These are phyloP conservation scores for Anaeromyces robustus DNA, from an alignment of 192 early-diverging fungal genomes.

Conservation along the genomic window DNA sequence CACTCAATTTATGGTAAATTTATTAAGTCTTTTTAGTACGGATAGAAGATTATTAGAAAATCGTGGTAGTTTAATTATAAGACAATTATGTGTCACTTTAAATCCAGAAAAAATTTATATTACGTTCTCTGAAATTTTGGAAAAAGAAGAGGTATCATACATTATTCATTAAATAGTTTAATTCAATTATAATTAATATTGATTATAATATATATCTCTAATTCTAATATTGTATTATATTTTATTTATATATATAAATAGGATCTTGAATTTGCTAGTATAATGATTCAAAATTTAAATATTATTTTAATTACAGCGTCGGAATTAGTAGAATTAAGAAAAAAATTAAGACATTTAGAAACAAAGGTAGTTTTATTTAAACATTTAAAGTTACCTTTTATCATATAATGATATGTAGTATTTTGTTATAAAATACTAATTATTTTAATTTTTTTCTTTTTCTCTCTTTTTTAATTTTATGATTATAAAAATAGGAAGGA, in stretches of 20 bases:
- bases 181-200: no score
- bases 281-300: slow-evolving; percentile 96
- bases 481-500: slow-evolving; percentile 30
- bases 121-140: slow-evolving; percentile 72
- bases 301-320: slow-evolving; percentile 90
- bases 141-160: slow-evolving; percentile 57
- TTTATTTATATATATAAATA: slow-evolving; percentile 7
- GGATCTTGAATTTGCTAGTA: slow-evolving; percentile 86
- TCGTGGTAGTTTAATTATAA: slow-evolving; percentile 78
- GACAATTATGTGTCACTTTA: slow-evolving; percentile 79
- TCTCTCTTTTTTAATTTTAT: no score
- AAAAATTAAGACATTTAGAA: slow-evolving; percentile 64
- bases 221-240: no score
- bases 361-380: slow-evolving; percentile 16
- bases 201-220: no score
- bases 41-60: slow-evolving; percentile 78
- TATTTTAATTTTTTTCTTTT: no score
- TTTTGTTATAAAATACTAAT: no score
- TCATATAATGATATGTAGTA: no score
- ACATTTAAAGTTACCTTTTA: no score
- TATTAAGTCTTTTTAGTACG: slow-evolving; percentile 77
- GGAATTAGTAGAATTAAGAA: slow-evolving; percentile 68
- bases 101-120: slow-evolving; percentile 85
- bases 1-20: slow-evolving; percentile 69
- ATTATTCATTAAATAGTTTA: no score